A percentile compares a stretch with the other conserved stretches of the same genome.
Conservation (phyloP, 2,329 filamentous ascomycete genomes). For the Didymella pomorum region DNA sequence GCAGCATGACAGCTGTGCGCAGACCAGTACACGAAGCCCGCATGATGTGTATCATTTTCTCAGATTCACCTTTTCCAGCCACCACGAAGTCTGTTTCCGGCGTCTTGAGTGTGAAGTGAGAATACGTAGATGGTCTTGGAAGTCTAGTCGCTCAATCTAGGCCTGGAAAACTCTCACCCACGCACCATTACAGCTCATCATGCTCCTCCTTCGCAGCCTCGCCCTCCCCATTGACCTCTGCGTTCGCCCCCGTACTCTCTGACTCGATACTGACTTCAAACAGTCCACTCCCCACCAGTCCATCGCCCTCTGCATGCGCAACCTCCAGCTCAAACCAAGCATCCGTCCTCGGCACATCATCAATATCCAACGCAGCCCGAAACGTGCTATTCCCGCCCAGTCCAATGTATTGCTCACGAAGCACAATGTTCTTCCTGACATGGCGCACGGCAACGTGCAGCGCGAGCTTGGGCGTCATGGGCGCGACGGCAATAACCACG, state of each 20-base stretch:
- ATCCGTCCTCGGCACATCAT: slow-evolving; percentile 32
- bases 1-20: background rate
- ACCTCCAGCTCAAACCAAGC: slow-evolving; percentile 39
- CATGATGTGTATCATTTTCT: background rate
- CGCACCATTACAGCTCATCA: slow-evolving; percentile 9
- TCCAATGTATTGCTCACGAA: slow-evolving; percentile 29
- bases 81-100: too few relatives aligned
- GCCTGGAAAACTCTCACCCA: background rate
- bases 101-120: background rate
- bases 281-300: slow-evolving; percentile 28
- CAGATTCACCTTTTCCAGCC: background rate
- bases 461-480: slow-evolving; percentile 24
- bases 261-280: slow-evolving; percentile 35
- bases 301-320: slow-evolving; percentile 22
- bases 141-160: background rate
- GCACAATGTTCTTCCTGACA: slow-evolving; percentile 28
- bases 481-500: slow-evolving; percentile 27
- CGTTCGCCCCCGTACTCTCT: slow-evolving; percentile 9
- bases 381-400: slow-evolving; percentile 29
- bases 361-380: slow-evolving; percentile 24
- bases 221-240: background rate
- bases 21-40: background rate
- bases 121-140: background rate
- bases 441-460: slow-evolving; percentile 28
- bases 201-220: background rate